Conservation (phyloP, 1,139 yeast species). For the Pichiaceae sp. region DNA sequence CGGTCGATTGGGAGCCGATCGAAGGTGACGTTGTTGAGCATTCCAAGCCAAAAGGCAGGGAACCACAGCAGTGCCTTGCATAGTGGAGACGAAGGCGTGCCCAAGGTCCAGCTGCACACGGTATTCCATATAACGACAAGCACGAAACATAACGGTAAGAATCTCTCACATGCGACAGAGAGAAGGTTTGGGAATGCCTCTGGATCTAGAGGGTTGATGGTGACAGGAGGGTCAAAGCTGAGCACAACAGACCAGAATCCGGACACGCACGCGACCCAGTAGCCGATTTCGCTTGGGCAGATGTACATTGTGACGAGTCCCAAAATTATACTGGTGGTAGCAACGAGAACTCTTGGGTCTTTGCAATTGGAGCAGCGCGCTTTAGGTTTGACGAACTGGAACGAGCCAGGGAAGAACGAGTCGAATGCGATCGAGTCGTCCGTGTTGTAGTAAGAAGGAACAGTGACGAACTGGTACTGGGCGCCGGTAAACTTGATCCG, state of each 20-base stretch:
- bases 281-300: constrained; percentile 46
- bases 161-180: constrained; percentile 64
- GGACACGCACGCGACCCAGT: constrained; percentile 53
- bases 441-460: constrained; percentile 33
- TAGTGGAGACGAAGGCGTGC: constrained; percentile 34
- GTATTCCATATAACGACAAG: constrained; percentile 62
- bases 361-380: constrained; percentile 21
- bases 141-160: constrained; percentile 68
- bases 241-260: constrained; percentile 84
- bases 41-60: constrained; percentile 77
- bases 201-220: constrained; percentile 44
- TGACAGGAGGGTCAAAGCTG: constrained; percentile 76
- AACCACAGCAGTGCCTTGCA: constrained; percentile 63
- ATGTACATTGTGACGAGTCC: constrained; percentile 54
- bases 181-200: constrained; percentile 45
- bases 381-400: constrained; percentile 36
- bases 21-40: constrained; percentile 79
- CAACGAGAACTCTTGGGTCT: constrained; percentile 58
- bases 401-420: constrained; percentile 72
- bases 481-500: constrained; percentile 50
- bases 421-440: constrained; percentile 52
- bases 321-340: constrained; percentile 48
- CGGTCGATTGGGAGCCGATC: constrained; percentile 86
- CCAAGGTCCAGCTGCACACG: constrained; percentile 21
- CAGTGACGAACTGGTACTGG: constrained; percentile 38